These are phyloP conservation scores for Globisporangium echinulatum DNA, from an alignment of 352 stramenopile genomes.

Conservation along the genomic window DNA sequence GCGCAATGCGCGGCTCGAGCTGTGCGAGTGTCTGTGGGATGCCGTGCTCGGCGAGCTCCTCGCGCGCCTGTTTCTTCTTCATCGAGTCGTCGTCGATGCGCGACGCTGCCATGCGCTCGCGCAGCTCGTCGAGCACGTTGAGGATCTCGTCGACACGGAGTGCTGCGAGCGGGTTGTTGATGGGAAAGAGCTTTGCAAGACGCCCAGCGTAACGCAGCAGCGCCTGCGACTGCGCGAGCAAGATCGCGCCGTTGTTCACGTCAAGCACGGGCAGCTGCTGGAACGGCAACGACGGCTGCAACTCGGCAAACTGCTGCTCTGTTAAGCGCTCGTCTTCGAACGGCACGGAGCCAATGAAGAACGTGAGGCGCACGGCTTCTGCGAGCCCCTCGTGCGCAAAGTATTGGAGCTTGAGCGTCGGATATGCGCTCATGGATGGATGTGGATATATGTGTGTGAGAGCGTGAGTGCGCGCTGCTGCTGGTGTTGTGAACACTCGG, in stretches of 20 bases:
- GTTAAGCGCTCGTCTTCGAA: conserved; percentile 53
- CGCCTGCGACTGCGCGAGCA: conserved; percentile 21
- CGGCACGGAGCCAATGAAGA: conserved; percentile 29
- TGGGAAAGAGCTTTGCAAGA: conserved; percentile 26
- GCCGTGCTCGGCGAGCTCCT: conserved; percentile 20
- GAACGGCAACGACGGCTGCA: conserved; percentile 34
- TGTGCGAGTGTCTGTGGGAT: conserved; percentile 21
- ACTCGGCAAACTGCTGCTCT: conserved; percentile 17
- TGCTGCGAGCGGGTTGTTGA: conserved; percentile 20
- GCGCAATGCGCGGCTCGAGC: conserved; percentile 23
- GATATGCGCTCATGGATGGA: conserved; percentile 15
- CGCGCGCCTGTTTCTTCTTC: conserved; percentile 30
- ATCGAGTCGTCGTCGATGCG: conserved; percentile 20
- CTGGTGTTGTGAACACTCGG: no score
- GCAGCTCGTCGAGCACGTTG: conserved; percentile 19
- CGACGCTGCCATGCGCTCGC: conserved; percentile 15
- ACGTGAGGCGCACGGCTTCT: conserved; percentile 40
- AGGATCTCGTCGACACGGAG: conserved; percentile 31
- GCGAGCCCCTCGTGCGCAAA: conserved; percentile 43
- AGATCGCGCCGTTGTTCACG: conserved; percentile 25
- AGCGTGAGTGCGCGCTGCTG: no score
- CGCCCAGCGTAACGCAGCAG: conserved; percentile 26
- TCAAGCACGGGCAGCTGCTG: conserved; percentile 41
- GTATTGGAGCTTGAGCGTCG: conserved; percentile 47
- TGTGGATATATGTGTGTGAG: no score